Percentiles rank a stretch among this genome's conserved stretches.
phyloP scores from a whole-genome alignment of 768 basidiomycete species.

The Suillus clintonianus region DNA sequence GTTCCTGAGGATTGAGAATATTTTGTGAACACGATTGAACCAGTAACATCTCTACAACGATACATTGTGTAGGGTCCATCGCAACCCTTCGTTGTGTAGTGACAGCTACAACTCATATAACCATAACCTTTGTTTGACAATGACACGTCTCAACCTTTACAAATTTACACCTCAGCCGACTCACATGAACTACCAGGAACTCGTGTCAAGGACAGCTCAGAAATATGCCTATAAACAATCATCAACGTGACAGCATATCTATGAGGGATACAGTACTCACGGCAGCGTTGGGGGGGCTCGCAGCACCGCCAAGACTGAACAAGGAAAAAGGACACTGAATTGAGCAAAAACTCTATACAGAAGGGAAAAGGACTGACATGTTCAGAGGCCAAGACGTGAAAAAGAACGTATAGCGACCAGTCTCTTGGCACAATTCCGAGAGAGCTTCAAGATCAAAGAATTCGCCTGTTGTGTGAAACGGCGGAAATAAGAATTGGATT shows the following conservation, averaged over 20 bases:
- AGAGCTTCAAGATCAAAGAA: slow-evolving; percentile 72
- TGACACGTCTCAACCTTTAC: neutral
- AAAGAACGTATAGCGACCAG: slow-evolving; percentile 70
- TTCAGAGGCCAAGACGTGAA: slow-evolving; percentile 76
- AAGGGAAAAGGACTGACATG: slow-evolving; percentile 47
- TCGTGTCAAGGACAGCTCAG: slow-evolving; percentile 14
- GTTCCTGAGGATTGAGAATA: neutral
- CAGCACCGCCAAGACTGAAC: slow-evolving; percentile 59
- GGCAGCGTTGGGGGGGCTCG: slow-evolving; percentile 72
- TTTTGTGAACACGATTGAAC: neutral
- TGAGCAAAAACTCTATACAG: slow-evolving; percentile 6
- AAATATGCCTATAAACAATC: slow-evolving; percentile 26
- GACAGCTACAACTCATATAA: slow-evolving; percentile 2
- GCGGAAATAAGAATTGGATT: neutral
- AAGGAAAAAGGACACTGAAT: neutral
- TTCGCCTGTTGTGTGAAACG: slow-evolving; percentile 45
- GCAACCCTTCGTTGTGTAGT: neutral
- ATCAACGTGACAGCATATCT: slow-evolving; percentile 3
- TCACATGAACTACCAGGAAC: neutral
- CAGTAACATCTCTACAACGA: neutral
- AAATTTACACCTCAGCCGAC: slow-evolving; percentile 5
- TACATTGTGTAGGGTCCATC: neutral
- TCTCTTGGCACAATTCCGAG: slow-evolving; percentile 54
- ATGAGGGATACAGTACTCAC: slow-evolving; percentile 39
- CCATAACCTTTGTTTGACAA: neutral